A percentile compares a stretch with the other conserved stretches of the same genome.
These are phyloP conservation scores for Phytophthora capsici DNA, from an alignment of 352 stramenopile species.

Conservation along the genomic window DNA sequence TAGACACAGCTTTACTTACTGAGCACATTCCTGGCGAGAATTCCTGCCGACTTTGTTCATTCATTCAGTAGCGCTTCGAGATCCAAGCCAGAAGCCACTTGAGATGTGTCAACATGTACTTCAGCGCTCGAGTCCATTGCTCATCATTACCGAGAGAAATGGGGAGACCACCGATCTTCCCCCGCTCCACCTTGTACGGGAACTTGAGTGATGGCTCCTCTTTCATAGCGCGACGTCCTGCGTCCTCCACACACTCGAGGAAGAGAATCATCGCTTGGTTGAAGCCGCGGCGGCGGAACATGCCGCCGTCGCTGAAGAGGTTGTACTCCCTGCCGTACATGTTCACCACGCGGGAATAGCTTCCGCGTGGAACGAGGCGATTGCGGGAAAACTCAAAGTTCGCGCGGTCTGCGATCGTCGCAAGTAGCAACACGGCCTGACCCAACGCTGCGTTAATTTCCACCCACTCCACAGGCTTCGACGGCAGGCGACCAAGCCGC, in stretches of 20 bases:
- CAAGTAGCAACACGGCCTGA: constrained; percentile 83
- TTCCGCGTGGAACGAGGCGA: constrained; percentile 81
- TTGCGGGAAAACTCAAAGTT: constrained; percentile 88
- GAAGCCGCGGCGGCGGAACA: constrained; percentile 91
- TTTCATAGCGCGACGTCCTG: constrained; percentile 83
- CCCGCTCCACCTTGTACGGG: constrained; percentile 91
- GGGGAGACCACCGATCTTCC: constrained; percentile 90
- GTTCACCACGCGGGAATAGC: constrained; percentile 86
- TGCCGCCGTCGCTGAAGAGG: constrained; percentile 80
- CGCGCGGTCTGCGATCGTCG: constrained; percentile 83
- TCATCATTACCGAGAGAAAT: constrained; percentile 91
- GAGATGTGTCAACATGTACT: constrained; percentile 92
- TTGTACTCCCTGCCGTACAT: constrained; percentile 88
- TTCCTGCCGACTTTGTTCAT: constrained; percentile 30
- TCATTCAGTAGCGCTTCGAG: constrained; percentile 78
- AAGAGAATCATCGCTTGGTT: constrained; percentile 93
- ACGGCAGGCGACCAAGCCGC: constrained; percentile 80
- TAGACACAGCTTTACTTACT: constrained; percentile 38
- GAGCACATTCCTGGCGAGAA: constrained; percentile 29
- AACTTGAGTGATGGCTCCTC: constrained; percentile 91
- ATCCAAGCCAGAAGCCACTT: constrained; percentile 95
- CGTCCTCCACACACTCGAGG: constrained; percentile 90
- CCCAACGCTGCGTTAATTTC: constrained; percentile 92
- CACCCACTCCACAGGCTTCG: constrained; percentile 87
- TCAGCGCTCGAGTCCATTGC: constrained; percentile 92